phyloP scores from a whole-genome alignment of 75 land plant species.

The Pinus albicaulis region DNA sequence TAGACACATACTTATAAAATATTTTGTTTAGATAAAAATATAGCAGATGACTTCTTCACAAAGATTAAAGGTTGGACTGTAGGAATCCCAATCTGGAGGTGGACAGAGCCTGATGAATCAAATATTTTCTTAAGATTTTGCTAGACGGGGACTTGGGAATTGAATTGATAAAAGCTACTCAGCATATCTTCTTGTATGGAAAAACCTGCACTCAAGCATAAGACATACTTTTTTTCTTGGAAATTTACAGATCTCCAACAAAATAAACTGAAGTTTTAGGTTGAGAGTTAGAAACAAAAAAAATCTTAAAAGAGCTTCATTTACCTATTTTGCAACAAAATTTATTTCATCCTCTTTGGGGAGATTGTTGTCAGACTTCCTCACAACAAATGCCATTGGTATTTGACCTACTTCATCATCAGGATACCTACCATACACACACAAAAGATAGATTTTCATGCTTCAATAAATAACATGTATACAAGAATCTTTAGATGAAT shows the following conservation, averaged over 20 bases:
- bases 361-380: conserved; percentile 18
- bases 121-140: conserved; percentile 78
- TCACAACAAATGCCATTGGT: conserved; percentile 49
- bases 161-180: conserved; percentile 47
- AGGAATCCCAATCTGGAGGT: not conserved
- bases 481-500: not conserved
- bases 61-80: no score
- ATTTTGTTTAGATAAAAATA: no score
- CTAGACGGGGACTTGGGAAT: conserved; percentile 71
- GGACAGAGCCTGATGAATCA: conserved; percentile 31
- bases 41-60: no score
- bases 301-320: not conserved
- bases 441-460: no score
- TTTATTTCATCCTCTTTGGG: conserved; percentile 24
- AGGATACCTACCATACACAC: conserved; percentile 27
- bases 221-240: not conserved
- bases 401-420: conserved; percentile 48
- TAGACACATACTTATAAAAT: no score
- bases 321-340: conserved; percentile 42
- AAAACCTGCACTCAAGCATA: conserved; percentile 46
- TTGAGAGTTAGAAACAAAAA: not conserved
- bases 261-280: not conserved
- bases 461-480: not conserved
- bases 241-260: not conserved
- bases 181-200: conserved; percentile 69